Conservation (phyloP, 495 filamentous ascomycete genomes). For the Letharia lupina region DNA sequence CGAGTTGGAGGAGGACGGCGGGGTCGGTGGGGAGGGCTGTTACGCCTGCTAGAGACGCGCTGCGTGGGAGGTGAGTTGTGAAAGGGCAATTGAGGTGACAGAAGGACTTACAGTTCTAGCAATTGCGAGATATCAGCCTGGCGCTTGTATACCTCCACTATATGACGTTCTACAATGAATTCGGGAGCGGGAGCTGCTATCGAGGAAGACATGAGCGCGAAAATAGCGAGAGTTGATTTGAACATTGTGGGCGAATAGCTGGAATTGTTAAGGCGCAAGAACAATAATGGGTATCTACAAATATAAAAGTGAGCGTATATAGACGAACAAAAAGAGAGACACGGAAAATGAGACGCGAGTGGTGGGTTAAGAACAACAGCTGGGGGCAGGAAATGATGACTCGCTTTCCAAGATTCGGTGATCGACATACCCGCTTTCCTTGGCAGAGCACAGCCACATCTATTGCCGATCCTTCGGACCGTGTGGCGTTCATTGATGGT, state of each 20-base stretch:
- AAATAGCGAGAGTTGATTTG: not conserved
- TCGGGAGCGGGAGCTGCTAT: constrained; percentile 8
- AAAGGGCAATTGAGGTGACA: constrained; percentile 6
- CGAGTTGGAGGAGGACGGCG: constrained; percentile 24
- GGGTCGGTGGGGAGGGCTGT: constrained; percentile 27
- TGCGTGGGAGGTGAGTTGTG: constrained; percentile 8
- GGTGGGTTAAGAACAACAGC: not conserved
- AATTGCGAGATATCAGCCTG: constrained; percentile 21
- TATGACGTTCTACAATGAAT: constrained; percentile 16
- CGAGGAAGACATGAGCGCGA: constrained; percentile 2
- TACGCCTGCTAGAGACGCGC: constrained; percentile 26
- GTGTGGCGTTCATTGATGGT: not conserved
- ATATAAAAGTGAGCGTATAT: constrained; percentile 5
- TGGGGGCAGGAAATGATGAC: not conserved
- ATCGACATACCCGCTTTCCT: not conserved
- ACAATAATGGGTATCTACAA: not conserved
- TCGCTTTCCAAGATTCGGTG: not conserved
- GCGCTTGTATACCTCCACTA: constrained; percentile 20
- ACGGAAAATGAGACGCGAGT: not conserved
- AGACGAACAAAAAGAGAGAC: not conserved
- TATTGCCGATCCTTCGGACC: not conserved
- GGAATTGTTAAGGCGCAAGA: not conserved
- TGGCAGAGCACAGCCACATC: not conserved
- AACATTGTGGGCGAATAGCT: not conserved
- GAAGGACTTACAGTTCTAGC: constrained; percentile 16